A percentile compares a stretch with the other conserved stretches of the same genome.
Evolutionary conservation across 2,329 filamentous ascomycete species (phyloP).

Genomic region (Stagonosporopsis rhizophila): DNA sequence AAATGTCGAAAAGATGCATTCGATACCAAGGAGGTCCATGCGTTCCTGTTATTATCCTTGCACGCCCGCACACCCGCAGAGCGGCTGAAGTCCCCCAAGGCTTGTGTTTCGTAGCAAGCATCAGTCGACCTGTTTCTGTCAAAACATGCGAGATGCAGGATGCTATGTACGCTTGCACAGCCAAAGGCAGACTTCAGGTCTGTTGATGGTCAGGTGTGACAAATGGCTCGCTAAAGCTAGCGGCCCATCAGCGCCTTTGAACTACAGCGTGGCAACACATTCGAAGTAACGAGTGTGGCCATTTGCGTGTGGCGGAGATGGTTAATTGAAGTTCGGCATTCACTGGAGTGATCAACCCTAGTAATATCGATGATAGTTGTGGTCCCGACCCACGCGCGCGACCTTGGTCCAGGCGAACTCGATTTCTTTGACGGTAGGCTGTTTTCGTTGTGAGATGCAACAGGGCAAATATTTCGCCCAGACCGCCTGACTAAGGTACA

Average conservation of each 20-base stretch:
- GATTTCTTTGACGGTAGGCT: slow-evolving; percentile 11
- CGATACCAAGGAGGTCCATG: not conserved
- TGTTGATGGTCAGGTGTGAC: slow-evolving; percentile 1
- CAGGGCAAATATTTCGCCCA: slow-evolving; percentile 23
- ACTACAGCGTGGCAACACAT: not conserved
- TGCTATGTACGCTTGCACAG: slow-evolving; percentile 9
- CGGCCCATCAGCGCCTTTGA: not conserved
- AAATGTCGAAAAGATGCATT: slow-evolving; percentile 12
- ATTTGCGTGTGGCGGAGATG: slow-evolving; percentile 14
- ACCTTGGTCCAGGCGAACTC: slow-evolving; percentile 20
- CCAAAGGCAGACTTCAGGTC: slow-evolving; percentile 4
- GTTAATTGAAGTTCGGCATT: not conserved
- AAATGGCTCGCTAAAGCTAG: slow-evolving; percentile 11
- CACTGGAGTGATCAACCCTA: slow-evolving; percentile 29
- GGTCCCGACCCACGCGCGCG: slow-evolving; percentile 21
- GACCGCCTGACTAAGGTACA: slow-evolving; percentile 19
- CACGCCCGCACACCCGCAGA: not conserved
- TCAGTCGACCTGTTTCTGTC: slow-evolving; percentile 27
- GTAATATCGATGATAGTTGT: slow-evolving; percentile 15
- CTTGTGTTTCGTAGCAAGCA: not conserved
- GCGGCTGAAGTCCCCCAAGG: not conserved
- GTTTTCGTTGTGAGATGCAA: slow-evolving; percentile 16
- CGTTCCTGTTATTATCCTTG: not conserved
- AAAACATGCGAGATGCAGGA: slow-evolving; percentile 26
- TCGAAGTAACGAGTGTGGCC: not conserved